Evolutionary conservation across 1,284 basidiomycete genomes (phyloP).

Genomic region (Ustilago trichophora): DNA sequence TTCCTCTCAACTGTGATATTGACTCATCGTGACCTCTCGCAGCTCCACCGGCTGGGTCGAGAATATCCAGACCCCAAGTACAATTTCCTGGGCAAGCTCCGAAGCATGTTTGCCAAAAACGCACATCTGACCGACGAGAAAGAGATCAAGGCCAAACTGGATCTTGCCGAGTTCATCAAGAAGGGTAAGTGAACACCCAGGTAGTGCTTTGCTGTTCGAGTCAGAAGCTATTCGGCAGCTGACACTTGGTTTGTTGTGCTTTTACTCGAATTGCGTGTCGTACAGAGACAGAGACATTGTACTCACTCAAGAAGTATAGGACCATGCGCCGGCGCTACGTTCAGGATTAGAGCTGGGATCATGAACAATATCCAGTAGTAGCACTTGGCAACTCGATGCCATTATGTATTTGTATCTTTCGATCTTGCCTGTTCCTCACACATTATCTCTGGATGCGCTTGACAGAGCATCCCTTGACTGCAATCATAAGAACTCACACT

Average conservation of each 20-base stretch:
- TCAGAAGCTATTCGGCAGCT: neutral
- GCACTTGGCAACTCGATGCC: too few species aligned
- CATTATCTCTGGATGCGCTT: too few species aligned
- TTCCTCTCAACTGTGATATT: too few species aligned
- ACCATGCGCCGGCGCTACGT: constrained; percentile 57
- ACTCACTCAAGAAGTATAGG: constrained; percentile 64
- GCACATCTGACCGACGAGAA: constrained; percentile 60
- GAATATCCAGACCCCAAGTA: constrained; percentile 65
- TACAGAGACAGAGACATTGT: constrained; percentile 62
- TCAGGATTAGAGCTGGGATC: constrained; percentile 8
- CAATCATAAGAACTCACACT: too few species aligned
- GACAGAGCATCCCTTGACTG: too few species aligned
- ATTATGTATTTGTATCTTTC: constrained; percentile 19
- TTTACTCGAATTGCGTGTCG: neutral
- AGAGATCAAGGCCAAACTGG: constrained; percentile 57
- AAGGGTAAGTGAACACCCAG: constrained; percentile 46
- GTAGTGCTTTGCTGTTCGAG: too few species aligned
- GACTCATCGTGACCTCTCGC: too few species aligned
- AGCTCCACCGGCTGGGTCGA: constrained; percentile 63
- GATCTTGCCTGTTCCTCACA: too few species aligned
- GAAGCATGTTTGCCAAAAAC: constrained; percentile 53
- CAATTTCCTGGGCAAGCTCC: constrained; percentile 62
- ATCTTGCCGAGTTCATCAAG: constrained; percentile 59
- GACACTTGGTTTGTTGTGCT: neutral
- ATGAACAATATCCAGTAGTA: too few species aligned